Conservation (phyloP, 2,329 filamentous ascomycete genomes). For the Cladosporium sp. region DNA sequence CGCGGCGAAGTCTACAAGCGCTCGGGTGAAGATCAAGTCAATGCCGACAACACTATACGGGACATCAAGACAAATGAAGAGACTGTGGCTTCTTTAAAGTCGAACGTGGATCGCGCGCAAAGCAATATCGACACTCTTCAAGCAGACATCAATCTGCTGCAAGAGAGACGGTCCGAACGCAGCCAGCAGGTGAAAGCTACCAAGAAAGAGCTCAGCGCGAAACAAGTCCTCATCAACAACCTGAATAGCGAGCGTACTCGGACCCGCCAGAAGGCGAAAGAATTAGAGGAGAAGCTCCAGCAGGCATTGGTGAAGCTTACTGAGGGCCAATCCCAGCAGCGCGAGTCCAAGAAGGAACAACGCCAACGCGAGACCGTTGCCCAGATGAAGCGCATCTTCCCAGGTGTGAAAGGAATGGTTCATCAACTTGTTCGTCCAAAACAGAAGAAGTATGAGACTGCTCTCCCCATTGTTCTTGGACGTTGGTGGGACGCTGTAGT, state of each 20-base stretch:
- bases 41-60: slow-evolving; percentile 81
- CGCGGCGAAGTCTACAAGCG: slow-evolving; percentile 82
- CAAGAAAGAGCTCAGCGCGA: slow-evolving; percentile 73
- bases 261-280: slow-evolving; percentile 77
- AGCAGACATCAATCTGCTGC: slow-evolving; percentile 67
- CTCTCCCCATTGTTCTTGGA: slow-evolving; percentile 87
- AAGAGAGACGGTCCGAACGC: slow-evolving; percentile 65
- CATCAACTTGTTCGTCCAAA: slow-evolving; percentile 93
- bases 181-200: slow-evolving; percentile 64
- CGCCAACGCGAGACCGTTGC: slow-evolving; percentile 80
- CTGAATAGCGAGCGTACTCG: slow-evolving; percentile 80
- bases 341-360: slow-evolving; percentile 80
- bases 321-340: slow-evolving; percentile 80
- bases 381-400: slow-evolving; percentile 84
- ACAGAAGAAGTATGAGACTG: slow-evolving; percentile 93
- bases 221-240: slow-evolving; percentile 88
- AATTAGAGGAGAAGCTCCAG: slow-evolving; percentile 88
- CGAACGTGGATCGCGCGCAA: slow-evolving; percentile 78
- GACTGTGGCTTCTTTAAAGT: slow-evolving; percentile 83
- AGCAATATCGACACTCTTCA: slow-evolving; percentile 73
- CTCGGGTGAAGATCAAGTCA: slow-evolving; percentile 76
- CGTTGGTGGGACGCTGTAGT: slow-evolving; percentile 92
- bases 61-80: slow-evolving; percentile 90
- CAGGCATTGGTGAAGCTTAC: slow-evolving; percentile 77
- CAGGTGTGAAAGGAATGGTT: slow-evolving; percentile 85